A percentile compares a stretch with the other conserved stretches of the same genome.
Conservation (phyloP, 2,329 filamentous ascomycete genomes). For the Trichoderma simmonsii region DNA sequence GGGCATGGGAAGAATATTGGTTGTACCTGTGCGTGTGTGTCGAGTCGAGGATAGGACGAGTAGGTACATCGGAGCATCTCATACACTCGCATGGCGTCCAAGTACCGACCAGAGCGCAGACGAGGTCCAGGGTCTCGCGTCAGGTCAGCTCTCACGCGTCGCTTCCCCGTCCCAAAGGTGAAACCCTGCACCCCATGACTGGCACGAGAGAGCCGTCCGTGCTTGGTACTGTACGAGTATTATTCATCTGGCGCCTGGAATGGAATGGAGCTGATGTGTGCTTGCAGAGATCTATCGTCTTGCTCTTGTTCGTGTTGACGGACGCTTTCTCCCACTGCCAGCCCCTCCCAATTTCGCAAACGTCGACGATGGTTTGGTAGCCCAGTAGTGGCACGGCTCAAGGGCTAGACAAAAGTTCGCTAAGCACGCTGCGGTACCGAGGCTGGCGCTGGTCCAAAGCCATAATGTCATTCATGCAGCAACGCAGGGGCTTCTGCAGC, state of each 20-base stretch:
- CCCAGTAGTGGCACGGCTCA: background rate
- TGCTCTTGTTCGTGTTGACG: background rate
- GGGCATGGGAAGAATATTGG: background rate
- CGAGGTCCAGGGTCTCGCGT: conserved; percentile 10
- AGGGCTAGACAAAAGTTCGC: conserved; percentile 18
- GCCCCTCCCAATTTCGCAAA: conserved; percentile 2
- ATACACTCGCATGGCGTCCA: background rate
- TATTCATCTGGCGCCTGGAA: too few species aligned
- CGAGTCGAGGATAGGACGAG: background rate
- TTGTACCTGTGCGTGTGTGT: background rate
- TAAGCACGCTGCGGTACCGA: conserved; percentile 4
- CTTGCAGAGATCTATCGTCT: too few species aligned
- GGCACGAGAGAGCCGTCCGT: background rate
- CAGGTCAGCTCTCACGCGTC: conserved; percentile 13
- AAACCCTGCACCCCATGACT: conserved; percentile 7
- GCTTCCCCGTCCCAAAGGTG: conserved; percentile 1
- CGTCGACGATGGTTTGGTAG: background rate
- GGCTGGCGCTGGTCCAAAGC: background rate
- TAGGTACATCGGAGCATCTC: background rate
- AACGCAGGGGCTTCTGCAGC: conserved; percentile 9
- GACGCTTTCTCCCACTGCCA: background rate
- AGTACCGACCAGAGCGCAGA: background rate
- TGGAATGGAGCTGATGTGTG: too few species aligned
- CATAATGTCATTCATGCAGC: conserved; percentile 17
- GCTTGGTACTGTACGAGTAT: background rate